These are phyloP conservation scores for Xylona heveae DNA, from an alignment of 495 filamentous ascomycete species.

Conservation along the genomic window DNA sequence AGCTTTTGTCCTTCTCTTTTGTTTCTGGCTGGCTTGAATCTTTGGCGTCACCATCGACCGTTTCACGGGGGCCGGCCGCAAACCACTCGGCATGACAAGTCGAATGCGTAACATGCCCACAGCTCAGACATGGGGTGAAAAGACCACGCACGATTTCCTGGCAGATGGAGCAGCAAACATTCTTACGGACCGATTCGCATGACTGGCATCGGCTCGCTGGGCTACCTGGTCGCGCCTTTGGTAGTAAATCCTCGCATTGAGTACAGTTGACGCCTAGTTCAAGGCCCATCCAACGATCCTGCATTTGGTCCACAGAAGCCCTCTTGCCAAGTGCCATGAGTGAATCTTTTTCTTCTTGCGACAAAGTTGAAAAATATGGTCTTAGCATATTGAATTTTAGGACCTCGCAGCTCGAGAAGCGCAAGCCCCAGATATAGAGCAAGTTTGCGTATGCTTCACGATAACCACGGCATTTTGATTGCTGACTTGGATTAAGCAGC, in stretches of 20 bases:
- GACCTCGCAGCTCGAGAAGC: constrained; percentile 54
- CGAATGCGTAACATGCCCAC: constrained; percentile 38
- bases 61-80: constrained; percentile 19
- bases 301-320: constrained; percentile 13
- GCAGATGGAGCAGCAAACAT: constrained; percentile 36
- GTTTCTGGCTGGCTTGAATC: not conserved
- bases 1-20: not conserved
- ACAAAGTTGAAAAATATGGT: constrained; percentile 7
- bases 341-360: not conserved
- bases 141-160: constrained; percentile 30
- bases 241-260: constrained; percentile 29
- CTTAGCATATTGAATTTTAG: constrained; percentile 54
- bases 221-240: constrained; percentile 20
- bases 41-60: not conserved
- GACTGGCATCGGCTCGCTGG: constrained; percentile 32
- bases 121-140: constrained; percentile 34
- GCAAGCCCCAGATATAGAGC: constrained; percentile 62
- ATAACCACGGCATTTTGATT: constrained; percentile 43
- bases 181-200: constrained; percentile 27
- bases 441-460: constrained; percentile 64
- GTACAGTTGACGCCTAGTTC: constrained; percentile 37
- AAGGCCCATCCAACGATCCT: constrained; percentile 24
- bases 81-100: constrained; percentile 30
- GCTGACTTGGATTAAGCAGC: constrained; percentile 42
- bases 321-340: constrained; percentile 13